Percentiles rank a stretch among this genome's conserved stretches.
phyloP scores from a whole-genome alignment of 1,139 yeast species.

The Sugiyamaella paludigena region DNA sequence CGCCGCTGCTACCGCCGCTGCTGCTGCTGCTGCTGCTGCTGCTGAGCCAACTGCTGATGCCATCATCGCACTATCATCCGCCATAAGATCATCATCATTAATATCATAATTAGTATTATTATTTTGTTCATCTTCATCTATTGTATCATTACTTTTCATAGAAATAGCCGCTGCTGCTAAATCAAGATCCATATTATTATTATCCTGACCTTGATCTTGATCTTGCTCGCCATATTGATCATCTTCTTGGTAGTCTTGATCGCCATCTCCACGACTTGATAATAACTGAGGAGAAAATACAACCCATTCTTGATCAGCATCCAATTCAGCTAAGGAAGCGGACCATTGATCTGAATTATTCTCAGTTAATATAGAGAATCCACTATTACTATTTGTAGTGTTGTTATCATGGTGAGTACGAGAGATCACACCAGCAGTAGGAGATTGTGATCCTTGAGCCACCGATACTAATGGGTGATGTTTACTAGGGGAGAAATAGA shows the following conservation, averaged over 20 bases:
- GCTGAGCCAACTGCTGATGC: constrained; percentile 1
- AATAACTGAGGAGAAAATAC: constrained; percentile 30
- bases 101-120: no score
- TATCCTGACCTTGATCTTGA: no score
- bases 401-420: constrained; percentile 1
- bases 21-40: background rate
- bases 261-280: constrained; percentile 9
- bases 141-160: no score
- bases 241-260: background rate
- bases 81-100: no score
- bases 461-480: constrained; percentile 16
- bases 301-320: constrained; percentile 31
- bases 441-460: constrained; percentile 2
- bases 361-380: constrained; percentile 3
- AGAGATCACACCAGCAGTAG: background rate
- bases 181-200: no score
- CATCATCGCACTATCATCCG: no score
- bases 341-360: constrained; percentile 5
- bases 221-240: no score
- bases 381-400: constrained; percentile 2
- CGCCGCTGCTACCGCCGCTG: constrained; percentile 3
- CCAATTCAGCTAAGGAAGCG: constrained; percentile 7
- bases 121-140: no score
- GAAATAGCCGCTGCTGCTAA: no score
- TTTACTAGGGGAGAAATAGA: constrained; percentile 15